A percentile compares a stretch with the other conserved stretches of the same genome.
Conservation (phyloP, 2,329 filamentous ascomycete genomes). For the Arthrobotrys musiformis region DNA sequence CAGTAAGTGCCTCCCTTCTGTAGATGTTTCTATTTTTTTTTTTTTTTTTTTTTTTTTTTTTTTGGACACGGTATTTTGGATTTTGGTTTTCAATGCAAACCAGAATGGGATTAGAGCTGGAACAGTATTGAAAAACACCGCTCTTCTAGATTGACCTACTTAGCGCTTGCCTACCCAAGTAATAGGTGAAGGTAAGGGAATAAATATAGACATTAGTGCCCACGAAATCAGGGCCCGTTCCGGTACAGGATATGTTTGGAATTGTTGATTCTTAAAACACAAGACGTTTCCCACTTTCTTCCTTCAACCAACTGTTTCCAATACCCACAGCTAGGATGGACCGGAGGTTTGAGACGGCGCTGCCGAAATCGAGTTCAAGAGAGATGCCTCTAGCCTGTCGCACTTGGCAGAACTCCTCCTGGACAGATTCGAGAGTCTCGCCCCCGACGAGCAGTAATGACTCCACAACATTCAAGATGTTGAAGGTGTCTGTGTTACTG, state of each 20-base stretch:
- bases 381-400: background rate
- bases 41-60: too few relatives aligned
- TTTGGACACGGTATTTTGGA: too few relatives aligned
- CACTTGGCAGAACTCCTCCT: slow-evolving; percentile 37
- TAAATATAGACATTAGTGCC: too few relatives aligned
- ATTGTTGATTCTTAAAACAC: slow-evolving; percentile 15
- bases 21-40: too few relatives aligned
- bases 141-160: too few relatives aligned
- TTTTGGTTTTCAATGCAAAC: too few relatives aligned
- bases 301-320: slow-evolving; percentile 35
- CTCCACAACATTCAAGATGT: slow-evolving; percentile 32
- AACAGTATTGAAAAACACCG: too few relatives aligned
- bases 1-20: too few relatives aligned
- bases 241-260: background rate
- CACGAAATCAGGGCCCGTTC: background rate
- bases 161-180: too few relatives aligned
- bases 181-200: too few relatives aligned
- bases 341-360: slow-evolving; percentile 35
- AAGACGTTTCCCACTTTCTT: slow-evolving; percentile 36
- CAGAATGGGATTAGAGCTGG: too few relatives aligned
- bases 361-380: slow-evolving; percentile 33
- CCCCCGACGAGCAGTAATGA: slow-evolving; percentile 42
- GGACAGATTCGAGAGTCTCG: slow-evolving; percentile 39
- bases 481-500: slow-evolving; percentile 36
- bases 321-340: slow-evolving; percentile 11